Evolutionary conservation across 345 rosid genomes (phyloP), one percentile per base, ranked within the genome.

Genomic region (Raphanus sativus): DNA sequence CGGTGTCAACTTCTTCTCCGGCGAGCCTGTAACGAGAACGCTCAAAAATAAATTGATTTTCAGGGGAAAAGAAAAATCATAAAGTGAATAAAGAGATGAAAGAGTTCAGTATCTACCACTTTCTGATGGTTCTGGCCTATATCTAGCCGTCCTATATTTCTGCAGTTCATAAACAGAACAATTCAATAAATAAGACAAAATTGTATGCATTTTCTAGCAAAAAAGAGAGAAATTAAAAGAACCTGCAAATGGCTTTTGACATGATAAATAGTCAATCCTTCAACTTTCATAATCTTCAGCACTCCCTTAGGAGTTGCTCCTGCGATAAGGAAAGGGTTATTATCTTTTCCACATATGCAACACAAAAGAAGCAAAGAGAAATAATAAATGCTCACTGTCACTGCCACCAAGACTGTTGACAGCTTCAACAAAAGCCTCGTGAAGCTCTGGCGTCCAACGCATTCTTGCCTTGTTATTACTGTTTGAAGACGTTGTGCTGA

Each of bases 361-460:
- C 59, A 52, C 16, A n/a, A 50, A 50, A 50, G n/a, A 28, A n/a
- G 8, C 8, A 50, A 48, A 50, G 21, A n/a, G 21, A 15, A 5
- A 5, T 5, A 1, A n/a, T 12, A 50, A 42, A 48, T 4, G 21
- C 55, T 50, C 55, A 50, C 55, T 50, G 55, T 50, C 55, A 50
- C 55, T n/a, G 55, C 55, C 98, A 74, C 98, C 98, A 74, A 94
- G 94, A 77, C 86, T 83, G 77, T 86, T 88, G 73, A 94, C 96
- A 87, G 98, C 97, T 70, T 94, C 98, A 48, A 94, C 90, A 83
- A 94, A 94, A 71, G 96, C 86, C 83, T 92, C 98, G 38, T 94
- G 98, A 88, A 92, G 96, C 81, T 94, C 98, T 10, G 93, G 96
- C 2, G 97, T 94, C 98, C 98, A 94, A 5, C 98, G 96, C 95